A percentile compares a stretch with the other conserved stretches of the same genome.
Evolutionary conservation across 78 protist genomes (phyloP).

Genomic region (Dictyostelium purpureum): DNA sequence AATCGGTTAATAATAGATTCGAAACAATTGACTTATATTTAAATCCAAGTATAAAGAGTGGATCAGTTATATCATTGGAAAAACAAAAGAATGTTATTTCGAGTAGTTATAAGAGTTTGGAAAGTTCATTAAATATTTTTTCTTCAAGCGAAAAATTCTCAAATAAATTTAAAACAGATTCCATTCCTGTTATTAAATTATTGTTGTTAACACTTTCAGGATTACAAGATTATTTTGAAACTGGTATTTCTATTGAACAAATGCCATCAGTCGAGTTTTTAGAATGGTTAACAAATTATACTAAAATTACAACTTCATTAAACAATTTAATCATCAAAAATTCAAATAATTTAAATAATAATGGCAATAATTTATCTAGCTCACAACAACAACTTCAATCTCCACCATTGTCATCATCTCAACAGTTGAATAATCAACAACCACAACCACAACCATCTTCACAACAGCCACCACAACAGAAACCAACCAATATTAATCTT

Average conservation of each 20-base stretch:
- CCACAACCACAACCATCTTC: not conserved
- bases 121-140: slow-evolving; percentile 16
- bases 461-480: not conserved
- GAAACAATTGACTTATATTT: not conserved
- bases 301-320: slow-evolving; percentile 40
- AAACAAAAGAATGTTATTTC: slow-evolving; percentile 35
- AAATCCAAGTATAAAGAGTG: too few relatives aligned
- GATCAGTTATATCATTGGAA: not conserved
- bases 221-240: slow-evolving; percentile 23
- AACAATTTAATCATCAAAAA: slow-evolving; percentile 45
- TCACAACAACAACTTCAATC: not conserved
- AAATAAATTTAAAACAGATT: slow-evolving; percentile 32
- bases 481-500: not conserved
- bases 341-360: not conserved
- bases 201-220: slow-evolving; percentile 10
- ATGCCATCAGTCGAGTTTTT: slow-evolving; percentile 11
- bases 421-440: not conserved
- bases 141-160: not conserved
- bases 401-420: not conserved
- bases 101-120: slow-evolving; percentile 11
- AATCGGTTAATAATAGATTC: not conserved
- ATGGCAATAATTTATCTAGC: not conserved
- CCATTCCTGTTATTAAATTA: slow-evolving; percentile 24
- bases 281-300: slow-evolving; percentile 39
- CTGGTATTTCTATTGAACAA: slow-evolving; percentile 44